Evolutionary conservation across 345 rosid genomes (phyloP).

Genomic region (Bruguiera parviflora): DNA sequence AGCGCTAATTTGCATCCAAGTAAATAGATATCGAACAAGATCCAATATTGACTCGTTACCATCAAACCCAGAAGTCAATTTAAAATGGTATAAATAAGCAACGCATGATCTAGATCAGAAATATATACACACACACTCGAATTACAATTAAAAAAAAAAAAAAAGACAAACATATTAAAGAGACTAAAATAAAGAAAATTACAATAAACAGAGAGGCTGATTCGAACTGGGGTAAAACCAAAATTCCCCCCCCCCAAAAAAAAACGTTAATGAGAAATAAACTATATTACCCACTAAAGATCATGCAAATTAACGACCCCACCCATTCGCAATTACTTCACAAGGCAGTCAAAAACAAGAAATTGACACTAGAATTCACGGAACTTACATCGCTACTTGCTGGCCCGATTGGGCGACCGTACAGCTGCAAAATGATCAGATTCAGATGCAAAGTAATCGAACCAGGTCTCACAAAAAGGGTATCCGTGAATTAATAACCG

Average conservation of each 20-base stretch:
- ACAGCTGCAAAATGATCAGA: not conserved
- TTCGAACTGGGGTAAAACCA: not conserved
- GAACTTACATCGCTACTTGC: not conserved
- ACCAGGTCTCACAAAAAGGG: not conserved
- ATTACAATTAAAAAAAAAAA: not conserved
- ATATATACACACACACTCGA: not conserved
- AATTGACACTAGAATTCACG: not conserved
- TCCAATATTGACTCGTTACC: not conserved
- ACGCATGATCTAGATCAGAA: constrained; percentile 9
- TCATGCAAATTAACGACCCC: no score
- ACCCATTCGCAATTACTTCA: not conserved
- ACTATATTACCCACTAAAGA: not conserved
- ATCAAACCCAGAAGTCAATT: not conserved
- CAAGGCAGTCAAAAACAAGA: not conserved
- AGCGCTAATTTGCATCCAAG: not conserved
- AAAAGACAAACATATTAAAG: not conserved
- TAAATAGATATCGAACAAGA: constrained; percentile 1
- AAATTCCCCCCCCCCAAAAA: not conserved
- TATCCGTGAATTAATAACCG: no score
- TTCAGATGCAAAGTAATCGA: not conserved
- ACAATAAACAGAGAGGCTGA: not conserved
- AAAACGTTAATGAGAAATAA: not conserved
- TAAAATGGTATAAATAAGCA: not conserved
- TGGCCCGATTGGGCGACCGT: constrained; percentile 3
- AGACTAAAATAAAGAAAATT: not conserved